Evolutionary conservation across 2,329 filamentous ascomycete genomes (phyloP).

Genomic region (Aspergillus persii): DNA sequence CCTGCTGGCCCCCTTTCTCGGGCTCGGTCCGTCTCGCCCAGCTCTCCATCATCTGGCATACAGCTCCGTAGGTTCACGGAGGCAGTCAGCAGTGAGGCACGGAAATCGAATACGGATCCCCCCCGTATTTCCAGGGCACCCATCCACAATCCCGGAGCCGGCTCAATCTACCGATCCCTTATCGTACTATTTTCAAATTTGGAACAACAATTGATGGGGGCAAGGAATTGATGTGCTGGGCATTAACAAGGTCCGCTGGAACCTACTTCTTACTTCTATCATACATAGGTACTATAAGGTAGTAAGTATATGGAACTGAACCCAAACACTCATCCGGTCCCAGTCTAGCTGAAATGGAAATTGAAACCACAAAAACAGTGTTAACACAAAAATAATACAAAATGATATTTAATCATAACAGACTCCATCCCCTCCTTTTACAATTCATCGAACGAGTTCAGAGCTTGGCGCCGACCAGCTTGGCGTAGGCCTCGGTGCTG

Average conservation of each 20-base stretch:
- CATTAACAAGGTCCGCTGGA: constrained; percentile 35
- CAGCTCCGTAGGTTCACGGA: no score
- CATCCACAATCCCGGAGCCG: neutral
- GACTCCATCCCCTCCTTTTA: constrained; percentile 11
- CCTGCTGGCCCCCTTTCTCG: neutral
- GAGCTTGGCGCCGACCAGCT: constrained; percentile 86
- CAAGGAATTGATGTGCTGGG: constrained; percentile 26
- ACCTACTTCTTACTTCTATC: constrained; percentile 34
- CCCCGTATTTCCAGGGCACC: neutral
- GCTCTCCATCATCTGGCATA: no score
- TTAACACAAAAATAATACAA: constrained; percentile 22
- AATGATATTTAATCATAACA: constrained; percentile 16
- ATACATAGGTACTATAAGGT: constrained; percentile 23
- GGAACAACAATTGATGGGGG: constrained; percentile 14
- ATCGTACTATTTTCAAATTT: no score
- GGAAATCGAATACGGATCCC: neutral
- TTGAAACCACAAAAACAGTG: constrained; percentile 5
- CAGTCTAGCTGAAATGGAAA: constrained; percentile 16
- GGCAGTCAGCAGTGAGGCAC: no score
- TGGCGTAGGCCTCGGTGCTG: constrained; percentile 94
- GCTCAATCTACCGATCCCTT: neutral
- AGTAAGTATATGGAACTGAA: constrained; percentile 23
- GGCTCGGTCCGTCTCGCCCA: neutral
- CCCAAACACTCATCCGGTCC: constrained; percentile 26
- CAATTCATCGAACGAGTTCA: constrained; percentile 52